Base-by-base conservation (phyloP, 164 flowering plant species). In the Santalum album region DNA sequence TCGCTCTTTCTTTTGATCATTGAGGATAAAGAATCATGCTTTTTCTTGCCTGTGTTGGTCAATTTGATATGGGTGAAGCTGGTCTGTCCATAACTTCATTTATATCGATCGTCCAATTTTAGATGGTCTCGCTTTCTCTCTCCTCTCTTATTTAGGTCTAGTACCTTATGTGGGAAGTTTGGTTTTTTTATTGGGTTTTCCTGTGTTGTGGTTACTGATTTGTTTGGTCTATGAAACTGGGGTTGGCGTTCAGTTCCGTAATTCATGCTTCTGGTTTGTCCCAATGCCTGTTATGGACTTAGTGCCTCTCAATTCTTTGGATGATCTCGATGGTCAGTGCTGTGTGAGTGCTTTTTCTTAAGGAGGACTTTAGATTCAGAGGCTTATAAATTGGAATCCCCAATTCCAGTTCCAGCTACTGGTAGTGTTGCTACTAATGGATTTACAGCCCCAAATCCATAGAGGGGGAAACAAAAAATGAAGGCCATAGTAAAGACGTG, bases 21-120 rank as follows among this genome's bases (percentile, higher is more conserved):
- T n/a, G n/a, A n/a, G 9, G 34, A 29, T 29, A 2, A 2, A 7
- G 36, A 51, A 26, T 14, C 42, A 7, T 50, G 56, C 22, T 36
- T 34, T 39, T 11, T 23, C 24, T 32, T 56, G 36, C 49, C 36
- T 54, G 34, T 32, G 22, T 56, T 54, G 57, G 40, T 53, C 22
- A 25, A 20, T 58, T 47, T 57, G 47, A 44, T 45, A 14, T 50
- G 56, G 55, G n/a, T 63, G 38, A 35, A 11, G 17, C 46, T 27
- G 36, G 21, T 24, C 10, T 51, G 9, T 55, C 47, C 39, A 10
- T 24, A 1, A 25, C 25, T 22, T 2, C 9, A 18, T 26, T 47
- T 47, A n/a, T n/a, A n/a, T n/a, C 0, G 15, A 18, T 11, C 23
- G n/a, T 6, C 24, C 26, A 11, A 36, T 5, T 1, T 36, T 14